A percentile compares a stretch with the other conserved stretches of the same genome.
phyloP scores from a whole-genome alignment of 106 monocot genomes.

The Xerophyta viscosa region DNA sequence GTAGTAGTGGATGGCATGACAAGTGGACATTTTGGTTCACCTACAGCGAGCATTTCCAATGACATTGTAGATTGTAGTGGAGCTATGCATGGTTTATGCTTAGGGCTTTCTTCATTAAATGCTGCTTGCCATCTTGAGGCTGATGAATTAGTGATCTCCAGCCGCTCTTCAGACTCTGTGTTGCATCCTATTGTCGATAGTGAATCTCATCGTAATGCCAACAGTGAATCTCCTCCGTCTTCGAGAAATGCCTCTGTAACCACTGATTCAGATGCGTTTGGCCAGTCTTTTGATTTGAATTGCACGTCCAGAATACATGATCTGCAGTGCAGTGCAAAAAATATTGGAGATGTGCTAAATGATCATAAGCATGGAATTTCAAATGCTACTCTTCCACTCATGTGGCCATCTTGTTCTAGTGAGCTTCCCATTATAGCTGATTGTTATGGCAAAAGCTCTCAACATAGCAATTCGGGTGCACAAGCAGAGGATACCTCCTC shows the following conservation, averaged over 20 bases:
- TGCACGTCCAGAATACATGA: constrained; percentile 11
- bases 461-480: neutral
- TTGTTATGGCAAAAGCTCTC: constrained; percentile 1
- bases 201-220: neutral
- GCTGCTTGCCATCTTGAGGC: constrained; percentile 5
- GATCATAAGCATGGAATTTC: constrained; percentile 2
- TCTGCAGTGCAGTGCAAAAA: constrained; percentile 4
- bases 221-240: too few species aligned
- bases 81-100: constrained; percentile 13
- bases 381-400: neutral
- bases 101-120: constrained; percentile 19
- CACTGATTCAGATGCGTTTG: constrained; percentile 5
- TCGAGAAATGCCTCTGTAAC: neutral
- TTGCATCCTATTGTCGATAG: constrained; percentile 1
- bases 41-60: neutral
- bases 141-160: neutral
- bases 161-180: neutral
- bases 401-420: constrained; percentile 1
- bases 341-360: constrained; percentile 1
- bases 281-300: constrained; percentile 15
- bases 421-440: constrained; percentile 1
- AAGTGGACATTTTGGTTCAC: neutral
- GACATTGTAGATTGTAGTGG: constrained; percentile 6
- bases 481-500: neutral
- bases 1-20: neutral